Evolutionary conservation across 768 basidiomycete species (phyloP), one percentile per base, ranked within the genome.

Genomic region (Pholiota molesta): DNA sequence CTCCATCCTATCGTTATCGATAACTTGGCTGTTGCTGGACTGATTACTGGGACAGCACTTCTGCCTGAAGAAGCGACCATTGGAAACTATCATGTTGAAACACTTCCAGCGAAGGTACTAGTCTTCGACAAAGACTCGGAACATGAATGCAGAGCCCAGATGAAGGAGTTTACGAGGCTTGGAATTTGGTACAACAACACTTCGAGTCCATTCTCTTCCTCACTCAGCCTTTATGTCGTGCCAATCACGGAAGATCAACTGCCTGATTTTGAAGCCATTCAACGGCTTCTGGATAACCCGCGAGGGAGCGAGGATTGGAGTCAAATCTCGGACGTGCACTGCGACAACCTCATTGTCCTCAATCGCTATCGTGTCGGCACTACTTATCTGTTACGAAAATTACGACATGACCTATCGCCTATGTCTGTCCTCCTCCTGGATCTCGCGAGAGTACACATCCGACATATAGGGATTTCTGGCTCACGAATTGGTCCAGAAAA

Each of bases 391-490:
- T 78, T 94, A 55, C 82, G 81, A 59, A 74, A 75, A 35, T 80
- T 92, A 62, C 84, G 90, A 35, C 59, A 79, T 47, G 91, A 94
- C 71, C 74, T 94, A 35, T 84, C 88, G 0, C 89, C 89, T 2
- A 69, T 83, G 69, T 90, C 91, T 66, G 63, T 9, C 89, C 90
- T 3, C 75, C 75, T 0, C 69, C 74, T 17, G 87, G 80, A 9
- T 82, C 86, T 5, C 75, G 75, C 39, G 88, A 87, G 68, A 74
- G 73, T 14, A 72, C 65, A 0, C 81, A 67, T 62, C 55, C 77
- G 4, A 88, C 83, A 1, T 92, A 89, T 68, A 67, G 78, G 42
- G 88, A 88, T 3, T 91, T 82, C 68, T 90, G 83, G 73, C 53
- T 78, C 29, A 59, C 83, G 23, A 81, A 78, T 64, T 91, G 86